Conservation (phyloP, 1,284 basidiomycete genomes). For the Microstroma glucosiphilum region DNA sequence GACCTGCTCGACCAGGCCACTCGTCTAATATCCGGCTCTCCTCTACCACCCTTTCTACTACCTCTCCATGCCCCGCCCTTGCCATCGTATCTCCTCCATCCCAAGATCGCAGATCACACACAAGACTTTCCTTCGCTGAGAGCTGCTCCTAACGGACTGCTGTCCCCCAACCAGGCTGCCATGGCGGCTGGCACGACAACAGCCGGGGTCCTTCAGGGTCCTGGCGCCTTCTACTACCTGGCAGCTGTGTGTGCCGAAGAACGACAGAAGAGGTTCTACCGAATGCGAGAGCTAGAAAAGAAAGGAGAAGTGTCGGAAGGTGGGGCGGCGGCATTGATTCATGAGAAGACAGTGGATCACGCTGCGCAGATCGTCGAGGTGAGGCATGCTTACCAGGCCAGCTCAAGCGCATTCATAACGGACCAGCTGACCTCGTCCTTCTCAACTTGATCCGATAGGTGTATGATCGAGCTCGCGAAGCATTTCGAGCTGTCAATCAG, state of each 20-base stretch:
- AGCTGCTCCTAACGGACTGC: conserved; percentile 18
- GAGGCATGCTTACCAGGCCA: neutral
- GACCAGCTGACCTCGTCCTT: neutral
- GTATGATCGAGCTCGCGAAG: conserved; percentile 28
- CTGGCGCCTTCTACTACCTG: conserved; percentile 34
- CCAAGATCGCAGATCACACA: conserved; percentile 17
- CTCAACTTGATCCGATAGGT: conserved; percentile 2
- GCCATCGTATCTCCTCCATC: conserved; percentile 27
- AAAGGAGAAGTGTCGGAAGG: conserved; percentile 8
- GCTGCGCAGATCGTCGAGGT: conserved; percentile 24
- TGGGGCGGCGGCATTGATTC: conserved; percentile 20
- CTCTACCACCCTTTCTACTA: conserved; percentile 24
- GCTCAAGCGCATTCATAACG: neutral
- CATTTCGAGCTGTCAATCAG: conserved; percentile 19
- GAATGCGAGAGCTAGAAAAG: conserved; percentile 8
- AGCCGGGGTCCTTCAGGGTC: conserved; percentile 12
- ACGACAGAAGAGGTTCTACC: conserved; percentile 23
- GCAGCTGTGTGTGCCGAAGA: conserved; percentile 40
- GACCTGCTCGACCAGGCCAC: conserved; percentile 33
- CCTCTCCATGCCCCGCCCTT: conserved; percentile 25
- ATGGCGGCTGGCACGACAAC: conserved; percentile 17
- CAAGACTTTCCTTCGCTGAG: conserved; percentile 8
- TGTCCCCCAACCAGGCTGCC: conserved; percentile 26
- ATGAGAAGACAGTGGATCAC: conserved; percentile 37
- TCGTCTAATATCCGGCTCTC: conserved; percentile 12